Conservation (phyloP, 108 stramenopile genomes). For the Cyclotella baltica region DNA sequence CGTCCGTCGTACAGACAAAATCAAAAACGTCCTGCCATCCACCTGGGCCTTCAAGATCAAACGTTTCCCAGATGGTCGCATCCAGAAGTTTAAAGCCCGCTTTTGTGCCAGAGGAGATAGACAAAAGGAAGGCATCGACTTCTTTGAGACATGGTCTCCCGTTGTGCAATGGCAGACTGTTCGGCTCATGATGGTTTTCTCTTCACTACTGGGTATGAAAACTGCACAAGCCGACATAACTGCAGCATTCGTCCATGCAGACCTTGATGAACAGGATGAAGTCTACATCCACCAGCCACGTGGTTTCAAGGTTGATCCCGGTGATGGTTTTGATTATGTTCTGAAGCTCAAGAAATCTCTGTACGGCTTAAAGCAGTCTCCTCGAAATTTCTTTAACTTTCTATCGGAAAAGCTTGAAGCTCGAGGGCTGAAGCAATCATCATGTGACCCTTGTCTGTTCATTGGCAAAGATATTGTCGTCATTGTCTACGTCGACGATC, state of each 20-base stretch:
- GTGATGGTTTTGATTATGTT: constrained; percentile 6
- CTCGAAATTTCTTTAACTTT: too few relatives aligned
- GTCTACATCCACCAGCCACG: constrained; percentile 50
- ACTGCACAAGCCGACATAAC: not conserved
- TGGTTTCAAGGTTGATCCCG: constrained; percentile 29
- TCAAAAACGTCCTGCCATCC: too few relatives aligned
- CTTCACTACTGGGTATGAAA: not conserved
- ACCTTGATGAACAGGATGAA: constrained; percentile 27
- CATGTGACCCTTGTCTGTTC: constrained; percentile 61
- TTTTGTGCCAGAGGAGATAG: constrained; percentile 55
- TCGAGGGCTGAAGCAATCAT: constrained; percentile 15
- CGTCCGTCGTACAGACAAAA: too few relatives aligned
- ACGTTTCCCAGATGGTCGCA: constrained; percentile 50
- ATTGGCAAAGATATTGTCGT: constrained; percentile 21
- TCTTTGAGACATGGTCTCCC: constrained; percentile 29
- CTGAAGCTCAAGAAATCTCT: constrained; percentile 39
- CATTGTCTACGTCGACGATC: constrained; percentile 57
- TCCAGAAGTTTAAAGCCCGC: constrained; percentile 58
- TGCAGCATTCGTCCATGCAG: constrained; percentile 59
- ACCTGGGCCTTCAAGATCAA: too few relatives aligned
- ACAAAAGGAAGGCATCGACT: constrained; percentile 39
- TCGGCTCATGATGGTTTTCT: constrained; percentile 35
- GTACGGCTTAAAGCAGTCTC: constrained; percentile 40
- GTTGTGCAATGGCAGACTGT: constrained; percentile 48
- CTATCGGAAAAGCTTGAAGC: constrained; percentile 23